These are phyloP conservation scores for Ophiognomonia clavigignenti-juglandacearum DNA, from an alignment of 2,329 filamentous ascomycete species.

Conservation along the genomic window DNA sequence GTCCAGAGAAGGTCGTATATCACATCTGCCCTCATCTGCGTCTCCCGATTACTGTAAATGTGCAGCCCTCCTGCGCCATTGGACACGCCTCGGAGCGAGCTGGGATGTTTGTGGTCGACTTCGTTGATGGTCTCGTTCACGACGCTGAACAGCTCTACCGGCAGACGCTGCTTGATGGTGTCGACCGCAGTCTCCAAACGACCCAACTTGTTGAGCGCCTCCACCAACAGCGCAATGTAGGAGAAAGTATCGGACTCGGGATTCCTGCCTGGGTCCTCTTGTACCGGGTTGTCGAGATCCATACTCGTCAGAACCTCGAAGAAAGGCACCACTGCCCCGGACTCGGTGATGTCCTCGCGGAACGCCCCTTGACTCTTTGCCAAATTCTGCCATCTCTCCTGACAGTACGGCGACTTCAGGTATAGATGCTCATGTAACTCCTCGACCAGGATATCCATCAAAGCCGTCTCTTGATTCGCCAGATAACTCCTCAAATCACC, in stretches of 20 bases:
- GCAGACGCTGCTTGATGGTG: slow-evolving; percentile 85
- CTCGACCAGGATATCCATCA: slow-evolving; percentile 95
- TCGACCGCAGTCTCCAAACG: slow-evolving; percentile 82
- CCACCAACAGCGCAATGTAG: slow-evolving; percentile 82
- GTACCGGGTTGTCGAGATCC: slow-evolving; percentile 56
- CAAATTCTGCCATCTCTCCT: slow-evolving; percentile 88
- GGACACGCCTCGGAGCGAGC: slow-evolving; percentile 58
- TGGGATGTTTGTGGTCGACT: slow-evolving; percentile 89
- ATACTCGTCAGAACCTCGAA: slow-evolving; percentile 55
- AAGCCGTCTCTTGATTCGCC: slow-evolving; percentile 82
- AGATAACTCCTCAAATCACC: slow-evolving; percentile 83
- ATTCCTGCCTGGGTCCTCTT: slow-evolving; percentile 87
- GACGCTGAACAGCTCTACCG: slow-evolving; percentile 88
- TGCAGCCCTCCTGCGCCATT: slow-evolving; percentile 51
- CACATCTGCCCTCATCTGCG: slow-evolving; percentile 74
- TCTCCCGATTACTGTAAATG: slow-evolving; percentile 64
- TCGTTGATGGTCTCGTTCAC: slow-evolving; percentile 95
- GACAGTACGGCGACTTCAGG: slow-evolving; percentile 94
- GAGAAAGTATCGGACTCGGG: slow-evolving; percentile 94
- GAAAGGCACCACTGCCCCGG: slow-evolving; percentile 46
- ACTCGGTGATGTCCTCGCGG: slow-evolving; percentile 43
- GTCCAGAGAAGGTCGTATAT: slow-evolving; percentile 90
- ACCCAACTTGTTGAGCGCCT: slow-evolving; percentile 85
- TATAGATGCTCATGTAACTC: slow-evolving; percentile 97
- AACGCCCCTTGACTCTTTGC: slow-evolving; percentile 57